Base-by-base conservation (phyloP, 306 rosid genomes). In the Quercus aquifolioides region DNA sequence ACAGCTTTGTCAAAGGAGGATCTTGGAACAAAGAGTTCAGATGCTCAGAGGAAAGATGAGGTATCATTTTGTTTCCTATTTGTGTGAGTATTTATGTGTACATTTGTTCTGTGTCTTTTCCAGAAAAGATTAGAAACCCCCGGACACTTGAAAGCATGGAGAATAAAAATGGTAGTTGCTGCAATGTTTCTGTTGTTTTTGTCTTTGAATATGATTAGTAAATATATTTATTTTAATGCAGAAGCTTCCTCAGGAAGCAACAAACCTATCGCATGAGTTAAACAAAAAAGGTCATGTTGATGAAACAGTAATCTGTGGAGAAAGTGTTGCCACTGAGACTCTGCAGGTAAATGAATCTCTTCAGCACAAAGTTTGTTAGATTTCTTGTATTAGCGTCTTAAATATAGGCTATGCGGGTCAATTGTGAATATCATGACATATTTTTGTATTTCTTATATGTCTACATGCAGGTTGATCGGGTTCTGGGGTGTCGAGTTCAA, bases 401-500 rank as follows among this genome's bases (percentile, higher is more conserved):
- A 28, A 73, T 54, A 83, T 81, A 63, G 70, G 78, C 38, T 75
- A 52, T 67, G 10, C 67, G 62, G 73, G 71, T 76, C 75, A 81
- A 76, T 72, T 75, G 80, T 71, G 58, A 74, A 79, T 57, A 55
- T 73, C 67, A 30, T 72, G 79, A 79, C 81, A 81, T 71, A 73
- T 75, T 84, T 28, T 55, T 73, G 46, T 20, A 56, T 76, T 72
- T 35, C 83, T 74, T 78, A 21, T 69, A 6, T 81, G 51, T 79
- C 74, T 69, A 26, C 57, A 80, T 87, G 75, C 89, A 96, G 99
- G 97, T 96, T 76, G 99, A 93, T 85, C 94, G 96, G 71, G 92
- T 96, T 83, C 82, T 96, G 78, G 99, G 99, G 62, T 96, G 99
- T 84, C 97, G 96, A 81, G 81, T 91, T 84, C 89, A 79, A 38